Evolutionary conservation across 83 land plant species (phyloP).

Genomic region (Thuja plicata): DNA sequence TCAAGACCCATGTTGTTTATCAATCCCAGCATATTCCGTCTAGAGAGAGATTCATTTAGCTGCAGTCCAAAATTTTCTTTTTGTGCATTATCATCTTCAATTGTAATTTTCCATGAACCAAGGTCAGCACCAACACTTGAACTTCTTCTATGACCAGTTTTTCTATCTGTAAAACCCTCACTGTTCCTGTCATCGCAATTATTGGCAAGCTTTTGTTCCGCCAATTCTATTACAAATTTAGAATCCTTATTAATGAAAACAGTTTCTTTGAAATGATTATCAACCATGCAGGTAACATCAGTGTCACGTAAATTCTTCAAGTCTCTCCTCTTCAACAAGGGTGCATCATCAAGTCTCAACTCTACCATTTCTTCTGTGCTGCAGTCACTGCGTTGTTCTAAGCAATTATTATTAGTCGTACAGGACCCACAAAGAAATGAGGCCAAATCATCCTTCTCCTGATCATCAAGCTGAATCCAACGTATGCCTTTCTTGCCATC

Average conservation of each 20-base stretch:
- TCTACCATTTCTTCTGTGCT: conserved; percentile 21
- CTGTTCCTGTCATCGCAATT: neutral
- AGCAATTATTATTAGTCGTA: conserved; percentile 17
- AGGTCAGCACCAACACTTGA: conserved; percentile 59
- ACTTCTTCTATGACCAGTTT: conserved; percentile 36
- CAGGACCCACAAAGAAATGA: conserved; percentile 40
- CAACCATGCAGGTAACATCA: neutral
- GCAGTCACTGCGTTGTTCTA: neutral
- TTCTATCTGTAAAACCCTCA: conserved; percentile 15
- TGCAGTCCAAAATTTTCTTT: conserved; percentile 14
- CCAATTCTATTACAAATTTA: conserved; percentile 6
- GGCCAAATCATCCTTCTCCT: conserved; percentile 67
- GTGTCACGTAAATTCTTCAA: neutral
- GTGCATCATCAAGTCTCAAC: neutral
- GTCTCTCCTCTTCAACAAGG: neutral
- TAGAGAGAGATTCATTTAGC: conserved; percentile 26
- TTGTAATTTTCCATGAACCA: conserved; percentile 49
- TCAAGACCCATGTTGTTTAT: neutral
- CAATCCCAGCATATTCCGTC: neutral
- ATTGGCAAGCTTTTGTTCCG: neutral
- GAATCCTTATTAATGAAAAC: conserved; percentile 9
- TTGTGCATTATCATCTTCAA: conserved; percentile 24
- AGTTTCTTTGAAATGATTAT: conserved; percentile 15
- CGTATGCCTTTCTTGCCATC: conserved; percentile 34
- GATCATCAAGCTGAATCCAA: conserved; percentile 62